These are phyloP conservation scores for Cicer yamashitae DNA, from an alignment of 306 rosid species.

Conservation along the genomic window DNA sequence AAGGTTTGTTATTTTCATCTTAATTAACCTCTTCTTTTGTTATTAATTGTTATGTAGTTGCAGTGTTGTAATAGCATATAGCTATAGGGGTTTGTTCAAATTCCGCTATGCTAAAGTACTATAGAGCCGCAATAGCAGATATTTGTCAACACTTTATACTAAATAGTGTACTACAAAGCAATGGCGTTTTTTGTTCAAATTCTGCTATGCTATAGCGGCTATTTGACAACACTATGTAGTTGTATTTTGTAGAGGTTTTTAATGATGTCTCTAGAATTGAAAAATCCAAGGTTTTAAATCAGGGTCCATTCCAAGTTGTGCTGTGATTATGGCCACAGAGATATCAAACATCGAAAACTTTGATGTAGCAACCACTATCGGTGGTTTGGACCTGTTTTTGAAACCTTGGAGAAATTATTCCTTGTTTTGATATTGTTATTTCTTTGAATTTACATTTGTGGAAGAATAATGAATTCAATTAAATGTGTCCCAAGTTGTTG, in stretches of 20 bases:
- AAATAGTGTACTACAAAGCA: too few species aligned
- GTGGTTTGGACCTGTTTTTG: not conserved
- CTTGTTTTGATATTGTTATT: slow-evolving; percentile 22
- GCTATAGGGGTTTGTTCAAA: too few species aligned
- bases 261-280: not conserved
- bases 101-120: too few species aligned
- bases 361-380: not conserved
- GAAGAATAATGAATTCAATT: not conserved
- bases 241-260: slow-evolving; percentile 5
- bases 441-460: slow-evolving; percentile 28
- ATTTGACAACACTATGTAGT: too few species aligned
- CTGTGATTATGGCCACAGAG: not conserved
- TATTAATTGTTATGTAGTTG: not conserved
- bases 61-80: too few species aligned
- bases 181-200: too few species aligned
- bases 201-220: too few species aligned
- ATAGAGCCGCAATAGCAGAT: too few species aligned
- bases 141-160: too few species aligned
- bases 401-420: not conserved
- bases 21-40: not conserved
- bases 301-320: not conserved
- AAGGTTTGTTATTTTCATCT: slow-evolving; percentile 63
- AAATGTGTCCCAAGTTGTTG: slow-evolving; percentile 5
- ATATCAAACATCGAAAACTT: not conserved
- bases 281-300: not conserved